phyloP scores from a whole-genome alignment of 768 basidiomycete species.

The Pleurotus djamor region DNA sequence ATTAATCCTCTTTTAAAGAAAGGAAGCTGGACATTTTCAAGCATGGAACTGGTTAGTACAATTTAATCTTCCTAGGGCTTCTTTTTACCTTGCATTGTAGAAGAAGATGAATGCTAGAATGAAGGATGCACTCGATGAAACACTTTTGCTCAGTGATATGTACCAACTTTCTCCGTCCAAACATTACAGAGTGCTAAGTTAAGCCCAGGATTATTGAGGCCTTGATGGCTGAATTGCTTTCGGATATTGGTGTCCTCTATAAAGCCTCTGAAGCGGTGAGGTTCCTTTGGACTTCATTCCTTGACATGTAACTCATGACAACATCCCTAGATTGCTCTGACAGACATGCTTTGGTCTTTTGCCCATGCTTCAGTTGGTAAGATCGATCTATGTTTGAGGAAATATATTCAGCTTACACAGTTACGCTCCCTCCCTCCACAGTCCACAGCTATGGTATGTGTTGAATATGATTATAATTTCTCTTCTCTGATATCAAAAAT shows the following conservation, averaged over 20 bases:
- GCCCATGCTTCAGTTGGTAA: conserved; percentile 79
- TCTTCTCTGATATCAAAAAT: not conserved
- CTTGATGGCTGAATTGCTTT: conserved; percentile 67
- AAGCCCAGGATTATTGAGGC: conserved; percentile 70
- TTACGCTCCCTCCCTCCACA: conserved; percentile 13
- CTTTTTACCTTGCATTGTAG: conserved; percentile 30
- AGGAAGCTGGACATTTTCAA: conserved; percentile 74
- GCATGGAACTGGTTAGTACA: conserved; percentile 71
- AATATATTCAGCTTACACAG: too few species aligned
- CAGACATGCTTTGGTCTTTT: conserved; percentile 91
- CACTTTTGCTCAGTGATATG: conserved; percentile 83
- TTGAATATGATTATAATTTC: not conserved
- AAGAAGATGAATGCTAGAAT: conserved; percentile 88
- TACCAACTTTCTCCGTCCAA: conserved; percentile 18
- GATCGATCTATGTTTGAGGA: conserved; percentile 39
- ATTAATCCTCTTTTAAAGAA: conserved; percentile 65
- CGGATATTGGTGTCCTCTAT: conserved; percentile 78
- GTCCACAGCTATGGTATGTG: conserved; percentile 46
- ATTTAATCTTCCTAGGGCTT: not conserved
- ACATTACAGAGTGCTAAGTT: not conserved
- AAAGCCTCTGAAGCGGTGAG: conserved; percentile 87
- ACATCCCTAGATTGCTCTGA: conserved; percentile 63
- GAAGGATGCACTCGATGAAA: conserved; percentile 90
- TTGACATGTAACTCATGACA: not conserved
- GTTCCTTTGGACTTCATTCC: not conserved